Evolutionary conservation across 2,329 filamentous ascomycete genomes (phyloP).

Genomic region (Plectosphaerella plurivora): DNA sequence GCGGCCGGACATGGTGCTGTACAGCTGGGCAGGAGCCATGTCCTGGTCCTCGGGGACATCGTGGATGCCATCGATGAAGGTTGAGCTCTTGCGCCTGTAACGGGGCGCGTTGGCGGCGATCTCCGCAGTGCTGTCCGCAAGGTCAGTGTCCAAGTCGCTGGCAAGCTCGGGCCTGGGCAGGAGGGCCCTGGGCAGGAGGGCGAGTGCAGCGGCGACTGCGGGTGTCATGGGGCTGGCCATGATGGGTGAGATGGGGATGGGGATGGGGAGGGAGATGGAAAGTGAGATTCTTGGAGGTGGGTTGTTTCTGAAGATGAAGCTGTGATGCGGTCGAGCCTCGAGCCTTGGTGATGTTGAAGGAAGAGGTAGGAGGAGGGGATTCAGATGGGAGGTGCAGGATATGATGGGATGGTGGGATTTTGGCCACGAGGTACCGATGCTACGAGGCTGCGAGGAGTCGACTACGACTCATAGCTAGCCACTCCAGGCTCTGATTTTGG

Average conservation of each 20-base stretch:
- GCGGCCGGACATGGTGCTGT: conserved; percentile 95
- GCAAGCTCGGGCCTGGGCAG: conserved; percentile 10
- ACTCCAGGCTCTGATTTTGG: too few species aligned
- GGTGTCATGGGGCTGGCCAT: background rate
- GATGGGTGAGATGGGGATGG: background rate
- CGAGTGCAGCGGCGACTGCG: background rate
- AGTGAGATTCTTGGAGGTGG: background rate
- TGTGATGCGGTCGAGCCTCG: background rate
- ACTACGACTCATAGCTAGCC: background rate
- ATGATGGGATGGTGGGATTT: background rate
- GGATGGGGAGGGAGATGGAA: background rate
- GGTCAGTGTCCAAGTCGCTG: conserved; percentile 21
- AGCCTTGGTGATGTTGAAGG: background rate
- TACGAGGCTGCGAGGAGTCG: background rate
- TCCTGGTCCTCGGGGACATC: conserved; percentile 78
- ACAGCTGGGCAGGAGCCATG: conserved; percentile 92
- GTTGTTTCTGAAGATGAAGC: background rate
- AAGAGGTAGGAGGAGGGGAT: background rate
- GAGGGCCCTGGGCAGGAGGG: conserved; percentile 1
- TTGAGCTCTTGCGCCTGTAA: conserved; percentile 89
- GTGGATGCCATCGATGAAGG: conserved; percentile 95
- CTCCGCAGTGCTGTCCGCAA: conserved; percentile 68
- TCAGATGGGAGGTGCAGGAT: background rate
- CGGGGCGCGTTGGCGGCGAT: conserved; percentile 86
- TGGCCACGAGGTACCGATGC: background rate